Conservation (phyloP, 345 rosid species). For the Pistacia vera region DNA sequence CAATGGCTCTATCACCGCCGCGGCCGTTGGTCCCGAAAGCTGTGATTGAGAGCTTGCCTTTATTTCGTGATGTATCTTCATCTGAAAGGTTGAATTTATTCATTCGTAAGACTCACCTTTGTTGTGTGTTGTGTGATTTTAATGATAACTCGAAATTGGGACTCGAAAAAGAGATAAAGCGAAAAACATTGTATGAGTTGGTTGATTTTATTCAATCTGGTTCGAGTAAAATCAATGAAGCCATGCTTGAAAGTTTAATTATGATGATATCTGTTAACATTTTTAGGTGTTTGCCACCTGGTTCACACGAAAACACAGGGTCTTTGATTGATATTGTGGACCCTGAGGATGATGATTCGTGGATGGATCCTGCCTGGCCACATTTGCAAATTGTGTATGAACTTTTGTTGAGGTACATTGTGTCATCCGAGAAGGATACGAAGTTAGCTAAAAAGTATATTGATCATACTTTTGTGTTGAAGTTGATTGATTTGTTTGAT, state of each 20-base stretch:
- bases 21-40: conserved; percentile 10
- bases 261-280: conserved; percentile 49
- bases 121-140: conserved; percentile 54
- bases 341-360: conserved; percentile 55
- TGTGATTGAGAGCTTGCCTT: conserved; percentile 35
- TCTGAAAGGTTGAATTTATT: conserved; percentile 45
- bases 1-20: background rate
- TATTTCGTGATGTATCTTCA: conserved; percentile 46
- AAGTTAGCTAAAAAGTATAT: conserved; percentile 51
- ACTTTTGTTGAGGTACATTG: conserved; percentile 43
- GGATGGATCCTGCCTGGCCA: conserved; percentile 50
- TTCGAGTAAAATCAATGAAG: conserved; percentile 46
- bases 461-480: conserved; percentile 54
- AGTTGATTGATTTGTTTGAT: conserved; percentile 52
- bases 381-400: conserved; percentile 52
- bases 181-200: conserved; percentile 50
- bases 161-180: conserved; percentile 55
- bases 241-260: conserved; percentile 52
- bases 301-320: conserved; percentile 51
- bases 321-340: conserved; percentile 29
- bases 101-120: conserved; percentile 47
- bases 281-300: conserved; percentile 58
- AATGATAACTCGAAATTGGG: conserved; percentile 27
- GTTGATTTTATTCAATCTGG: conserved; percentile 59
- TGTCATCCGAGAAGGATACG: conserved; percentile 41